Conservation (phyloP, 2,329 filamentous ascomycete species). For the Aspergillus terreus region DNA sequence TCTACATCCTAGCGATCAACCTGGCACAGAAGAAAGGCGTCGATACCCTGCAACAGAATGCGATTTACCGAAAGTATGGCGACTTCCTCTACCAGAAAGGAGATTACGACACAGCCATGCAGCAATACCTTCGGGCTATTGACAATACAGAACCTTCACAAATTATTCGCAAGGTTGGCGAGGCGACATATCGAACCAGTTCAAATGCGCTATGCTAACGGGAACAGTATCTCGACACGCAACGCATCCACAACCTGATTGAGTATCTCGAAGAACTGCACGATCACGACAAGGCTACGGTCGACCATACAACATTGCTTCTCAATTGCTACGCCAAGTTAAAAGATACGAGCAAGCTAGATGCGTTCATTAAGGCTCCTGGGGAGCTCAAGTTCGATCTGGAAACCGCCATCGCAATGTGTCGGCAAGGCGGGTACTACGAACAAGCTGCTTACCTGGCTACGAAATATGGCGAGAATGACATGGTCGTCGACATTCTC, state of each 20-base stretch:
- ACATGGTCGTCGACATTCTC: conserved; percentile 89
- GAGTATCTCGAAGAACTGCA: conserved; percentile 96
- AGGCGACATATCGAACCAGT: background rate
- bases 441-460: conserved; percentile 96
- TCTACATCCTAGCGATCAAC: conserved; percentile 88
- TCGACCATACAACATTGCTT: conserved; percentile 90
- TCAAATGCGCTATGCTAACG: conserved; percentile 11
- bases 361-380: conserved; percentile 93
- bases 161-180: conserved; percentile 77
- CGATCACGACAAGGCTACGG: conserved; percentile 86
- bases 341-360: conserved; percentile 93
- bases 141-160: conserved; percentile 95
- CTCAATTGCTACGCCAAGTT: conserved; percentile 97
- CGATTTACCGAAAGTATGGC: conserved; percentile 89
- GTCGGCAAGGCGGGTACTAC: conserved; percentile 91
- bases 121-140: conserved; percentile 93
- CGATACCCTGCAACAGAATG: conserved; percentile 75
- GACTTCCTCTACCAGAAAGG: conserved; percentile 93
- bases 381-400: conserved; percentile 88
- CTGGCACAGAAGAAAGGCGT: conserved; percentile 85
- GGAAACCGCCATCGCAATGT: conserved; percentile 96
- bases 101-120: conserved; percentile 98
- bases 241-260: conserved; percentile 95
- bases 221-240: conserved; percentile 81
- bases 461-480: conserved; percentile 88